Conservation (phyloP, 73 alveolate genomes). For the Tetrahymena malaccensis region DNA sequence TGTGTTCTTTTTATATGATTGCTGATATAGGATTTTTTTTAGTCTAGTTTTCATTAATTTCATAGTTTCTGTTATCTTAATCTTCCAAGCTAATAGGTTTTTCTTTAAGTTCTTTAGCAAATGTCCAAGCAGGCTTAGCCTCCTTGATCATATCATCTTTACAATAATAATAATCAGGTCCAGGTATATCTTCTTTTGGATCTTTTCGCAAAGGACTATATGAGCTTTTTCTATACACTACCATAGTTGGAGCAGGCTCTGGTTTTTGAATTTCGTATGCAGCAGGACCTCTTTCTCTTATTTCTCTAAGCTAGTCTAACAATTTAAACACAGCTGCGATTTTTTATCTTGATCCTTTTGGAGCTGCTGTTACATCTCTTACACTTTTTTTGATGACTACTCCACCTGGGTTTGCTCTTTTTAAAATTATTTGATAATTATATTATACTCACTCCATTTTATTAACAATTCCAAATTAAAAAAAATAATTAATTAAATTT, state of each 20-base stretch:
- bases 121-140: neutral
- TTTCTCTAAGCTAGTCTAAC: conserved; percentile 3
- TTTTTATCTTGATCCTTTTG: conserved; percentile 29
- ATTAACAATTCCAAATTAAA: too few relatives aligned
- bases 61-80: conserved; percentile 18
- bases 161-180: conserved; percentile 40
- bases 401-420: neutral
- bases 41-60: neutral
- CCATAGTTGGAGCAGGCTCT: conserved; percentile 27
- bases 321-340: conserved; percentile 8
- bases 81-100: conserved; percentile 7
- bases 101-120: conserved; percentile 26
- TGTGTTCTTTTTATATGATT: neutral
- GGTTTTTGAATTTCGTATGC: conserved; percentile 2
- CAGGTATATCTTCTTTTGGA: conserved; percentile 28
- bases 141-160: conserved; percentile 37
- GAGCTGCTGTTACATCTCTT: conserved; percentile 21
- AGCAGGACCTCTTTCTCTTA: conserved; percentile 32
- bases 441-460: too few relatives aligned
- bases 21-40: neutral
- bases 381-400: neutral
- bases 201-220: conserved; percentile 24
- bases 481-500: too few relatives aligned
- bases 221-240: conserved; percentile 5
- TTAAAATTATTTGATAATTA: too few relatives aligned